Percentiles rank a stretch among this genome's conserved stretches.
Evolutionary conservation across 2,329 filamentous ascomycete genomes (phyloP).

Genomic region (Penicillium sp.): DNA sequence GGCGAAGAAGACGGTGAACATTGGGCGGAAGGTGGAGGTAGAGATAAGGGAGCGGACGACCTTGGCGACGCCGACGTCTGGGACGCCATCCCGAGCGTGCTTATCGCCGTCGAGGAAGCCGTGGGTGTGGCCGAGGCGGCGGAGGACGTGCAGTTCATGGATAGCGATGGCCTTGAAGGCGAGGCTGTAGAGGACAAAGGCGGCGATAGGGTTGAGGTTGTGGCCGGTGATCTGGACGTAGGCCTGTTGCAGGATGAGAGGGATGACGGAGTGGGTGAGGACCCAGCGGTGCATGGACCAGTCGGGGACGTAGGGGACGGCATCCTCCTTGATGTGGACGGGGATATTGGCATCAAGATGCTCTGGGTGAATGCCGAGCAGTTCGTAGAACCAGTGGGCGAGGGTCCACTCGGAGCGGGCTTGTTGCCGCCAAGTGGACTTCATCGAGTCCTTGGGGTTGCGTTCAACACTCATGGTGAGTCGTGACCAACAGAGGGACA

Average conservation of each 20-base stretch:
- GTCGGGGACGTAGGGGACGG: conserved; percentile 25
- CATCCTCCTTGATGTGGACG: conserved; percentile 23
- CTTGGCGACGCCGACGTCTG: conserved; percentile 29
- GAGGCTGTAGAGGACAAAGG: conserved; percentile 24
- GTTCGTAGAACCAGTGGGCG: conserved; percentile 30
- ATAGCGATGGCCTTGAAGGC: conserved; percentile 29
- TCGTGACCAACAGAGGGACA: too few relatives aligned
- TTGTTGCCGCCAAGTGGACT: conserved; percentile 29
- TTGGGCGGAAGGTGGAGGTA: conserved; percentile 26
- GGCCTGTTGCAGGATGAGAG: conserved; percentile 25
- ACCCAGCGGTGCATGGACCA: conserved; percentile 30
- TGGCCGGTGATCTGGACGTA: conserved; percentile 24
- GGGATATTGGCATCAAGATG: conserved; percentile 24
- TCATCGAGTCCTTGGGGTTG: conserved; percentile 31
- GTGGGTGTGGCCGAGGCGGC: conserved; percentile 25
- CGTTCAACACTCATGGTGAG: conserved; percentile 14
- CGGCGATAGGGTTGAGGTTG: conserved; percentile 20
- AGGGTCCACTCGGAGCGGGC: conserved; percentile 26
- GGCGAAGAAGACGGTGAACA: conserved; percentile 29
- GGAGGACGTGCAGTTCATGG: conserved; percentile 28
- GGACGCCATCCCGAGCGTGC: conserved; percentile 29
- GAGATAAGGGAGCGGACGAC: conserved; percentile 26
- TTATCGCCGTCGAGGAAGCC: conserved; percentile 31
- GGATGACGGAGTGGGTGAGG: conserved; percentile 23
- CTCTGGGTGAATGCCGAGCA: conserved; percentile 25